Conservation (phyloP, 2,329 filamentous ascomycete species). For the Zymoseptoria tritici region DNA sequence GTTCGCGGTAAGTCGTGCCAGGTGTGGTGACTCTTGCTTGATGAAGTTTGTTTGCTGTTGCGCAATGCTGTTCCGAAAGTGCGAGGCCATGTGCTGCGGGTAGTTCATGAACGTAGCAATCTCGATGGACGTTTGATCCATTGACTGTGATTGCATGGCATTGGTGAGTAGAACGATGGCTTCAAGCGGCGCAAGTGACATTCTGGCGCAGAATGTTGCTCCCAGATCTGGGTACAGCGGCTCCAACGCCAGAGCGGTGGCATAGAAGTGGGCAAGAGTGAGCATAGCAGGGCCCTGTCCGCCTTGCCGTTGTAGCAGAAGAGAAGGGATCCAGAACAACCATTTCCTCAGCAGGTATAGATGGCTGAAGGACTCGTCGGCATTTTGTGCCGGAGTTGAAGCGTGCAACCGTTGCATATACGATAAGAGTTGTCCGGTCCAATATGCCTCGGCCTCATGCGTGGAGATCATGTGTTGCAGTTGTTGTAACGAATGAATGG, state of each 20-base stretch:
- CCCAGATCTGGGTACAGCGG: constrained; percentile 88
- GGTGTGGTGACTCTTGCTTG: constrained; percentile 11
- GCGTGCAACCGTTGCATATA: constrained; percentile 41
- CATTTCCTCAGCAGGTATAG: constrained; percentile 82
- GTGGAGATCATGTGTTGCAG: constrained; percentile 37
- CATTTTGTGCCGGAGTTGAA: constrained; percentile 39
- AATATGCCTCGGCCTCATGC: constrained; percentile 41
- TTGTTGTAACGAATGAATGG: constrained; percentile 37
- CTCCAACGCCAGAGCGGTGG: constrained; percentile 77
- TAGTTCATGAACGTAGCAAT: constrained; percentile 41
- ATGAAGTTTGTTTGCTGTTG: constrained; percentile 10
- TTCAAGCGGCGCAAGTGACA: constrained; percentile 74
- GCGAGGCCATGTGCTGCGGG: constrained; percentile 36
- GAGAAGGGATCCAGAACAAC: constrained; percentile 92
- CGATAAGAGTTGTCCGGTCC: constrained; percentile 41
- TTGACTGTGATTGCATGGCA: constrained; percentile 49
- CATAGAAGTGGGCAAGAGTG: constrained; percentile 86
- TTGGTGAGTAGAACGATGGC: constrained; percentile 73
- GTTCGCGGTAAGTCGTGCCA: constrained; percentile 14
- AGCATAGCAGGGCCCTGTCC: constrained; percentile 71
- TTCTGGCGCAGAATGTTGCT: constrained; percentile 62
- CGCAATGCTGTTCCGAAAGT: constrained; percentile 32
- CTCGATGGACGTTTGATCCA: constrained; percentile 36
- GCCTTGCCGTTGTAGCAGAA: constrained; percentile 68
- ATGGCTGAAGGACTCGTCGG: constrained; percentile 82